Base-by-base conservation (phyloP, 192 early-diverging fungal genomes). In the Podochytrium sp. region DNA sequence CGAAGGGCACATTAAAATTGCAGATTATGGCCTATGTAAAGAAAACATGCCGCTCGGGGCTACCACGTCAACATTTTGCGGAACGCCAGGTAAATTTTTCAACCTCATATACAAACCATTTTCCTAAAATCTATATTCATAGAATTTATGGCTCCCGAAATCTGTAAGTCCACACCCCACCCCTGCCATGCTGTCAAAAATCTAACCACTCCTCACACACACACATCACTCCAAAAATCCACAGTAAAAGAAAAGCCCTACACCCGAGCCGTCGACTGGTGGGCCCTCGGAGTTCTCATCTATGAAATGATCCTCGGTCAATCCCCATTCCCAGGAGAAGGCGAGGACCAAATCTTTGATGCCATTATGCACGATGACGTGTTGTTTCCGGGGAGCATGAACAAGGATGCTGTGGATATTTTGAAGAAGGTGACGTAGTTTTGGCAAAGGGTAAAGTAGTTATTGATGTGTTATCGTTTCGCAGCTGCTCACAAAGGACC, bases 101-200 rank as follows among this genome's bases (percentile, higher is more conserved):
- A n/a, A n/a, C n/a, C n/a, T n/a, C n/a, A n/a, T n/a, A n/a, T n/a
- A n/a, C n/a, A n/a, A n/a, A n/a, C n/a, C n/a, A n/a, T n/a, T n/a
- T n/a, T n/a, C n/a, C n/a, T n/a, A n/a, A n/a, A n/a, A n/a, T n/a
- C n/a, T n/a, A n/a, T n/a, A n/a, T n/a, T n/a, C n/a, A n/a, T n/a
- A n/a, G 97, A 99, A 79, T 99, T 97, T 72, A 99, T 99, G 96
- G 96, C 97, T 4, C 97, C 97, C 43, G 97, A 99, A 81, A 97
- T 99, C 14, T 69, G 66, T 69, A 23, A 38, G 66, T 59, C n/a
- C n/a, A n/a, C n/a, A n/a, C n/a, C n/a, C n/a, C 84, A 97, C 35
- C 81, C 91, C 64, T 47, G 0, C 6, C 5, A 27, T 47, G 18
- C 5, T 47, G 1, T 1, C 4, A 40, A 35, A 51, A 34, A 38